These are phyloP conservation scores for Yamadazyma diddensiae DNA, from an alignment of 1,139 yeast species.

Conservation along the genomic window DNA sequence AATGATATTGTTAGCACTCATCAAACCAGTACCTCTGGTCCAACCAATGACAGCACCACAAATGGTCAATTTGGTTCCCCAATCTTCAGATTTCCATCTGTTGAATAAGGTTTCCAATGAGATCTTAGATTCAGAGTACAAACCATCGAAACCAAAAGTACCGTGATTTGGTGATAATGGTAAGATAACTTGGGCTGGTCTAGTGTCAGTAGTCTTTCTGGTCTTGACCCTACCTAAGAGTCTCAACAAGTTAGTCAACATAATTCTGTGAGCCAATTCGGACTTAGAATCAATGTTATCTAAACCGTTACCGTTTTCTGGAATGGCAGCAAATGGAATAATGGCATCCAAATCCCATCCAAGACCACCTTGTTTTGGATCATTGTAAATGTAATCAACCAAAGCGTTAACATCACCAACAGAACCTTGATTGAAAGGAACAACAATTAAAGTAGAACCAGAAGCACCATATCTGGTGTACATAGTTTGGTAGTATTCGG, in stretches of 20 bases:
- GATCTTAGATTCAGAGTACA: conserved; percentile 95
- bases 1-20: conserved; percentile 94
- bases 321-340: conserved; percentile 97
- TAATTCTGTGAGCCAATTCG: conserved; percentile 96
- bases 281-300: conserved; percentile 92
- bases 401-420: conserved; percentile 88
- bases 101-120: conserved; percentile 94
- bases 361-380: conserved; percentile 80
- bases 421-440: conserved; percentile 98
- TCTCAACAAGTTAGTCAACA: conserved; percentile 94
- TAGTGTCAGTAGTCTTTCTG: conserved; percentile 83
- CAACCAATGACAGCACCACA: conserved; percentile 99
- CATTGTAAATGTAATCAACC: conserved; percentile 81
- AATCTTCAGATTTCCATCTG: conserved; percentile 98
- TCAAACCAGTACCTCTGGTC: conserved; percentile 99
- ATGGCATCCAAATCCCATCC: conserved; percentile 98
- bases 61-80: conserved; percentile 90
- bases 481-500: conserved; percentile 92
- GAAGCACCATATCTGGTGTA: conserved; percentile 90
- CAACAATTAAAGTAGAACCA: conserved; percentile 90
- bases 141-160: conserved; percentile 96
- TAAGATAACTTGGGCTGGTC: conserved; percentile 96
- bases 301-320: conserved; percentile 95
- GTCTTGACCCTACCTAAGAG: conserved; percentile 86
- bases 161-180: conserved; percentile 99